Evolutionary conservation across 2,329 filamentous ascomycete species (phyloP).

Genomic region (Plectosphaerella plurivora): DNA sequence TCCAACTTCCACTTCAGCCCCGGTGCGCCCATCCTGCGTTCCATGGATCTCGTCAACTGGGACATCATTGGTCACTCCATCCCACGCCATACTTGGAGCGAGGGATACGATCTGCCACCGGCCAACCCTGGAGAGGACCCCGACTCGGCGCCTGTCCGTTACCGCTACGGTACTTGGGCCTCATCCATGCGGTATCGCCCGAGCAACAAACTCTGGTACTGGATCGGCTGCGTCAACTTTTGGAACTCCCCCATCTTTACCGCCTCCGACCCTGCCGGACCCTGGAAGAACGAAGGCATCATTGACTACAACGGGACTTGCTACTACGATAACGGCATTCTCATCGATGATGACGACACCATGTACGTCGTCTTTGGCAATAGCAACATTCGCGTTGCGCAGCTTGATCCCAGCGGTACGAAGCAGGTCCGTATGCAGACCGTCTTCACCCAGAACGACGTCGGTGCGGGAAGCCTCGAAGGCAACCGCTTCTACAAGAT

Average conservation of each 20-base stretch:
- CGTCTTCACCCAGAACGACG: slow-evolving; percentile 35
- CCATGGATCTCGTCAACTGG: slow-evolving; percentile 51
- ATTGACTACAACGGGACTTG: slow-evolving; percentile 32
- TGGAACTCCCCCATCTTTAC: slow-evolving; percentile 50
- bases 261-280: slow-evolving; percentile 31
- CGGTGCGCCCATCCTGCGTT: slow-evolving; percentile 51
- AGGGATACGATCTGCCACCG: slow-evolving; percentile 37
- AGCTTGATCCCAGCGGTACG: slow-evolving; percentile 43
- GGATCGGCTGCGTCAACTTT: slow-evolving; percentile 51
- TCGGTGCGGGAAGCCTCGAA: slow-evolving; percentile 34
- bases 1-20: slow-evolving; percentile 54
- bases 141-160: no score
- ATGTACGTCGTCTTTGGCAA: slow-evolving; percentile 55
- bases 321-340: slow-evolving; percentile 53
- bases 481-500: slow-evolving; percentile 54
- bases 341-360: slow-evolving; percentile 54
- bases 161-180: slow-evolving; percentile 52
- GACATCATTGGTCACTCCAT: slow-evolving; percentile 39
- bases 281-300: slow-evolving; percentile 33
- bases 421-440: slow-evolving; percentile 35
- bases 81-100: slow-evolving; percentile 37
- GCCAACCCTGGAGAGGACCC: slow-evolving; percentile 30
- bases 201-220: slow-evolving; percentile 46
- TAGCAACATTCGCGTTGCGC: slow-evolving; percentile 42
- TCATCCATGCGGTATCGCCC: slow-evolving; percentile 47